phyloP scores from a whole-genome alignment of 75 land plant genomes.

The Pinus taeda region DNA sequence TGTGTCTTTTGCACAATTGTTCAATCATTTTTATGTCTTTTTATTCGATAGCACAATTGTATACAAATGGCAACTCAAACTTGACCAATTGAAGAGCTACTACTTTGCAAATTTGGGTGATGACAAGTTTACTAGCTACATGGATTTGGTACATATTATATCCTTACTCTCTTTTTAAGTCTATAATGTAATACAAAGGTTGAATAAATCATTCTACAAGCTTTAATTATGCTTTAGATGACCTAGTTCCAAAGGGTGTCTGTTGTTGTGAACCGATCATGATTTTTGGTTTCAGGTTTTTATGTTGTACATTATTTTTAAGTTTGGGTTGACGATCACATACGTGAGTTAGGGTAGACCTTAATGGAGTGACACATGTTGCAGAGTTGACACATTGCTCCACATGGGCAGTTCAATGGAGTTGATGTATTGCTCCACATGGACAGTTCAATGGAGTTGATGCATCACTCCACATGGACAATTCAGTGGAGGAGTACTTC shows the following conservation, averaged over 20 bases:
- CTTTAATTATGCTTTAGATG: background rate
- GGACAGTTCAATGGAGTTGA: slow-evolving; percentile 18
- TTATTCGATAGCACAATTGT: slow-evolving; percentile 75
- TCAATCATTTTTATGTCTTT: background rate
- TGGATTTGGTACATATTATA: slow-evolving; percentile 88
- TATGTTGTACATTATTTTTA: slow-evolving; percentile 1
- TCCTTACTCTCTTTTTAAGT: slow-evolving; percentile 16
- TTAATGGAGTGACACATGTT: slow-evolving; percentile 12
- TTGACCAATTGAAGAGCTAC: slow-evolving; percentile 79
- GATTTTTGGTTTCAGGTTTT: background rate
- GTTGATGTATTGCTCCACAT: slow-evolving; percentile 14
- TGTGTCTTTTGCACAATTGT: background rate
- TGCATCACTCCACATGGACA: slow-evolving; percentile 15
- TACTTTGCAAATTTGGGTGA: slow-evolving; percentile 85
- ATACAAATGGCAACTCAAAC: slow-evolving; percentile 97
- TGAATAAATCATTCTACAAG: no score
- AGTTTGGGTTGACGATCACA: slow-evolving; percentile 8
- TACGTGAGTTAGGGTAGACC: slow-evolving; percentile 10
- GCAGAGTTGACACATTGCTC: background rate
- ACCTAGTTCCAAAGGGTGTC: background rate
- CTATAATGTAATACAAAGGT: background rate
- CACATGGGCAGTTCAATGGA: background rate
- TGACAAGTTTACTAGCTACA: slow-evolving; percentile 95
- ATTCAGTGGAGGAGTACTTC: slow-evolving; percentile 7
- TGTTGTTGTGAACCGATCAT: background rate